phyloP scores from a whole-genome alignment of 768 basidiomycete species.

The Ephemerocybe angulata region DNA sequence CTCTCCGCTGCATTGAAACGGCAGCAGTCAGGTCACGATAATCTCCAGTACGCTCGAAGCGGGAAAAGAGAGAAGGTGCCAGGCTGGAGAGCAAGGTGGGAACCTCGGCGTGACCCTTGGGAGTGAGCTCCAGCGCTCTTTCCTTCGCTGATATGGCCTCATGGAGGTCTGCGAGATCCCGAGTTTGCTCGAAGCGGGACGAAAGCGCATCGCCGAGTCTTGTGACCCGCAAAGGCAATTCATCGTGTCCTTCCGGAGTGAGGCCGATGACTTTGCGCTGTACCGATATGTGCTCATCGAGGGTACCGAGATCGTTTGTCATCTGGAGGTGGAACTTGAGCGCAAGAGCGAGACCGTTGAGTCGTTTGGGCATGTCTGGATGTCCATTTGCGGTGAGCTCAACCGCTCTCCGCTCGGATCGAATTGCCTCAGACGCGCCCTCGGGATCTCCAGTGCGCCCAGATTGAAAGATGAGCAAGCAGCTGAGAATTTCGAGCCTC shows the following conservation, averaged over 20 bases:
- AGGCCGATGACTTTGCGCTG: not conserved
- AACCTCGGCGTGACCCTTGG: not conserved
- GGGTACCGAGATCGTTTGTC: not conserved
- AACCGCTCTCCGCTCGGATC: not conserved
- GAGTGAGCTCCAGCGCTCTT: not conserved
- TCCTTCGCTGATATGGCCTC: not conserved
- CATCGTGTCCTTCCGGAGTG: not conserved
- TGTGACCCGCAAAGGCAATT: not conserved
- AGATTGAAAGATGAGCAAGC: too few species aligned
- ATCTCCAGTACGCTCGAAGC: not conserved
- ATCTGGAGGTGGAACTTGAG: not conserved
- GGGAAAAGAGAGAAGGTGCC: not conserved
- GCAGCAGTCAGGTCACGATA: not conserved
- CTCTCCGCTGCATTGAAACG: not conserved
- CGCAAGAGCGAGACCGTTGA: not conserved
- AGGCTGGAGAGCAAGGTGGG: not conserved
- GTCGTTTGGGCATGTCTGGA: not conserved
- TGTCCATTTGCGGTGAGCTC: not conserved
- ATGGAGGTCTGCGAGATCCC: not conserved
- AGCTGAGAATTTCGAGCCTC: too few species aligned
- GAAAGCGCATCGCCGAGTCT: not conserved
- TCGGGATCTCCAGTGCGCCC: not conserved
- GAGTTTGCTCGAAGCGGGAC: not conserved
- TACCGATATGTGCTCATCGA: not conserved
- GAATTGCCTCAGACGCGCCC: not conserved